Percentiles rank a stretch among this genome's conserved stretches.
These are phyloP conservation scores for Elaeis guineensis DNA, from an alignment of 176 grass and related monocot genomes.

Conservation along the genomic window DNA sequence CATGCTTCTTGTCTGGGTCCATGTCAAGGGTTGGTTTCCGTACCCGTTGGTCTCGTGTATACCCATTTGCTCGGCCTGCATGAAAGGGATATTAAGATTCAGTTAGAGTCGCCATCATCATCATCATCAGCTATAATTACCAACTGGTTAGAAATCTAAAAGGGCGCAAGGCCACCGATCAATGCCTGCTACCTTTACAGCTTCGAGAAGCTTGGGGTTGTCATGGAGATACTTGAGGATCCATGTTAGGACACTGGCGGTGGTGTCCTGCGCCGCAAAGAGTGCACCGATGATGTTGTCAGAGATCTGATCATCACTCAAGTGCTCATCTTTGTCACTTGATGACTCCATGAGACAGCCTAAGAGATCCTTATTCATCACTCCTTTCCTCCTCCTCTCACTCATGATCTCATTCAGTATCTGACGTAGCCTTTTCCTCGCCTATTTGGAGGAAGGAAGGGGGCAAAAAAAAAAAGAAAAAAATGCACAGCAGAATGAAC, in stretches of 20 bases:
- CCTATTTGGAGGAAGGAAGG: constrained; percentile 36
- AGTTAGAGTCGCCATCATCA: no score
- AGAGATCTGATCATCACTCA: constrained; percentile 67
- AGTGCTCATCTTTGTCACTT: constrained; percentile 31
- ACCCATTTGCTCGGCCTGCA: constrained; percentile 63
- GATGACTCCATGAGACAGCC: constrained; percentile 57
- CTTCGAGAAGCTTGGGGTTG: constrained; percentile 52
- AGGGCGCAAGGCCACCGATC: no score
- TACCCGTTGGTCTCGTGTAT: constrained; percentile 46
- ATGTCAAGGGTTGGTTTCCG: constrained; percentile 53
- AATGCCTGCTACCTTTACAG: constrained; percentile 32
- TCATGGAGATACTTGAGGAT: constrained; percentile 86
- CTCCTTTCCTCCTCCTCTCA: constrained; percentile 39
- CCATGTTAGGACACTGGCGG: constrained; percentile 93
- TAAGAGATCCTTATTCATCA: constrained; percentile 45
- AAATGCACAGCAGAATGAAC: no score
- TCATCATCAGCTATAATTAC: no score
- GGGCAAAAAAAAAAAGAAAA: no score
- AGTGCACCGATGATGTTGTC: constrained; percentile 94
- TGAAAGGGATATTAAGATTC: not conserved
- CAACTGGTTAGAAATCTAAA: no score
- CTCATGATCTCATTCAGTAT: constrained; percentile 68
- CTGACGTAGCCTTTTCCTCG: constrained; percentile 47
- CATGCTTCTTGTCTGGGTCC: constrained; percentile 77
- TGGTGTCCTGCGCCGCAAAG: constrained; percentile 98